Percentiles rank a stretch among this genome's conserved stretches.
phyloP scores from a whole-genome alignment of 1,139 yeast genomes.

The Kodamaea suecica region DNA sequence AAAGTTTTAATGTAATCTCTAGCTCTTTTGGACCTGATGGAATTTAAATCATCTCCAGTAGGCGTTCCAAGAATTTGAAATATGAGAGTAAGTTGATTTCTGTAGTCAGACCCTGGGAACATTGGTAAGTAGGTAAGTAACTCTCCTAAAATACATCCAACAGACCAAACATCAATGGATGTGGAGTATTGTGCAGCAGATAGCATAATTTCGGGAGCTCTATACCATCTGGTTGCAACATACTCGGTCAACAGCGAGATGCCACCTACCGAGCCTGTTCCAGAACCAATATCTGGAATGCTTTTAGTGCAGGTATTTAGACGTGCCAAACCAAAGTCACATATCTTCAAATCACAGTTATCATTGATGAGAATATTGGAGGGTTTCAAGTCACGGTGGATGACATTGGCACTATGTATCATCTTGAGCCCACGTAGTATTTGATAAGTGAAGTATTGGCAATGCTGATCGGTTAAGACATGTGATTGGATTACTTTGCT shows the following conservation, averaged over 20 bases:
- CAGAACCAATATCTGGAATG: conserved; percentile 24
- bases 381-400: conserved; percentile 93
- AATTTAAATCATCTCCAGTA: conserved; percentile 49
- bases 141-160: conserved; percentile 74
- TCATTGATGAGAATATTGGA: conserved; percentile 89
- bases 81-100: conserved; percentile 60
- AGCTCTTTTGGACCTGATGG: conserved; percentile 60
- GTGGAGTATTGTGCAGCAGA: conserved; percentile 67
- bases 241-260: conserved; percentile 59
- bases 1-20: conserved; percentile 57
- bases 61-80: conserved; percentile 68
- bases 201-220: conserved; percentile 78
- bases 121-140: conserved; percentile 58
- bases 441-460: conserved; percentile 76
- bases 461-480: conserved; percentile 57
- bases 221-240: conserved; percentile 78
- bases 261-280: conserved; percentile 28
- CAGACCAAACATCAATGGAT: conserved; percentile 77
- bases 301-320: conserved; percentile 23
- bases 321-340: conserved; percentile 79
- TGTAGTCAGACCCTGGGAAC: conserved; percentile 78
- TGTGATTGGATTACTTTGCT: conserved; percentile 56
- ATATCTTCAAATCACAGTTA: conserved; percentile 92
- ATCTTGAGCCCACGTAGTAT: conserved; percentile 89
- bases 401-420: conserved; percentile 96